A percentile compares a stretch with the other conserved stretches of the same genome.
phyloP scores from a whole-genome alignment of 2,329 filamentous ascomycete genomes.

The Botryotinia globosa region DNA sequence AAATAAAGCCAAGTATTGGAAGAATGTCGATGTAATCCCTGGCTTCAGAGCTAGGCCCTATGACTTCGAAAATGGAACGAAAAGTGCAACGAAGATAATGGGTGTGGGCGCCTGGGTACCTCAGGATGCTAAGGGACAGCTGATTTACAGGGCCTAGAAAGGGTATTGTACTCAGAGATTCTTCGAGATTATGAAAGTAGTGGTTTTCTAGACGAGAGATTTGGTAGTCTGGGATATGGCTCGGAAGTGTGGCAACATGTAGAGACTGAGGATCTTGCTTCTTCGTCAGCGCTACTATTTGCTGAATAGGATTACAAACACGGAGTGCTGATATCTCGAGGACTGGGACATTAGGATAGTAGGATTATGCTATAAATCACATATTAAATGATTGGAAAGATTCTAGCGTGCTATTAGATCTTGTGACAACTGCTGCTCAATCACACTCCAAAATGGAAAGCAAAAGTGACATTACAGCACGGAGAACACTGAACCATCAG shows the following conservation, averaged over 20 bases:
- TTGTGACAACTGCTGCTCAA: neutral
- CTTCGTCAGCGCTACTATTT: neutral
- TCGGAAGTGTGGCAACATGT: neutral
- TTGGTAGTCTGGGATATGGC: neutral
- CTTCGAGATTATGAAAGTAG: neutral
- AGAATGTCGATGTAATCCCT: neutral
- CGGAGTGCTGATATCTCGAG: fast-evolving
- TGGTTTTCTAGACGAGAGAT: neutral
- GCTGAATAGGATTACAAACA: neutral
- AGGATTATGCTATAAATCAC: too few species aligned
- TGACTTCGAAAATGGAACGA: neutral
- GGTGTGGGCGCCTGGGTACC: neutral
- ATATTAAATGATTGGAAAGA: neutral
- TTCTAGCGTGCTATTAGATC: too few species aligned
- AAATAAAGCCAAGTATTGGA: neutral
- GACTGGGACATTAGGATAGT: neutral
- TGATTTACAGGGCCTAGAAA: neutral
- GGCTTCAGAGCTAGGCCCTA: neutral
- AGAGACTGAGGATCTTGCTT: neutral
- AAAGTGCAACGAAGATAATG: neutral
- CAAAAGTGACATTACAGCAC: neutral
- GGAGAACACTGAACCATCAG: neutral
- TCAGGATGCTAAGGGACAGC: neutral
- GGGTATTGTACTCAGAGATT: neutral
- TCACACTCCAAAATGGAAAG: neutral